Evolutionary conservation across 1,139 yeast genomes (phyloP).

Genomic region (Yamadazyma membranifaciens): DNA sequence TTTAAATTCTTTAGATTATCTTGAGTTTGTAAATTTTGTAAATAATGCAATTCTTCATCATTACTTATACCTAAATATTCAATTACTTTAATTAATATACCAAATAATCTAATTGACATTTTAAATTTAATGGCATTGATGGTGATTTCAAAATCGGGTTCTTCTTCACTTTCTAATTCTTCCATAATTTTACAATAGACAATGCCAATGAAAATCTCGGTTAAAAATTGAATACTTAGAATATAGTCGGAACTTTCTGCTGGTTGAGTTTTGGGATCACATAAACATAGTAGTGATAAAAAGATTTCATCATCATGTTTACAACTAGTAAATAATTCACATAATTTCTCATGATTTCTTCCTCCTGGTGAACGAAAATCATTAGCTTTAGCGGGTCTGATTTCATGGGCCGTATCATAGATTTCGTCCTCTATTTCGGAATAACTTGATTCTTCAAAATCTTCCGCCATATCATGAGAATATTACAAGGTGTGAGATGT

Average conservation of each 20-base stretch:
- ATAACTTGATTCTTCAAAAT: constrained; percentile 6
- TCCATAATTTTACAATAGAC: constrained; percentile 3
- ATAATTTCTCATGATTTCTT: constrained; percentile 7
- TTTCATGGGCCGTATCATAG: constrained; percentile 6
- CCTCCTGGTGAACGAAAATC: constrained; percentile 10
- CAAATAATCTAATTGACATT: constrained; percentile 10
- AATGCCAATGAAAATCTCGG: constrained; percentile 49
- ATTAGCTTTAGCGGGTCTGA: constrained; percentile 5
- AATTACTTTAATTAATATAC: constrained; percentile 8
- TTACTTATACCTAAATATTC: not conserved
- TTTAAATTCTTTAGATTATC: not conserved
- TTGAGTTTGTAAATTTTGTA: not conserved
- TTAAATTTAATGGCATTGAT: constrained; percentile 8
- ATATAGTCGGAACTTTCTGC: constrained; percentile 53
- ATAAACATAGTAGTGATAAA: constrained; percentile 40
- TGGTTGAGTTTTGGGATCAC: constrained; percentile 71
- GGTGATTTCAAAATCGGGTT: not conserved
- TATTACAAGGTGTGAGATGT: not conserved
- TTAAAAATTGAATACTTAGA: constrained; percentile 53
- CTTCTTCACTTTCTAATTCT: not conserved
- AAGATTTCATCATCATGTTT: constrained; percentile 15
- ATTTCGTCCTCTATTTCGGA: constrained; percentile 5
- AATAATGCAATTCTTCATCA: not conserved
- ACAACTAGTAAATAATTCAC: constrained; percentile 12
- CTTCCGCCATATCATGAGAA: constrained; percentile 4